A percentile compares a stretch with the other conserved stretches of the same genome.
These are phyloP conservation scores for Vigna trinervia DNA, from an alignment of 306 rosid species.

Conservation along the genomic window DNA sequence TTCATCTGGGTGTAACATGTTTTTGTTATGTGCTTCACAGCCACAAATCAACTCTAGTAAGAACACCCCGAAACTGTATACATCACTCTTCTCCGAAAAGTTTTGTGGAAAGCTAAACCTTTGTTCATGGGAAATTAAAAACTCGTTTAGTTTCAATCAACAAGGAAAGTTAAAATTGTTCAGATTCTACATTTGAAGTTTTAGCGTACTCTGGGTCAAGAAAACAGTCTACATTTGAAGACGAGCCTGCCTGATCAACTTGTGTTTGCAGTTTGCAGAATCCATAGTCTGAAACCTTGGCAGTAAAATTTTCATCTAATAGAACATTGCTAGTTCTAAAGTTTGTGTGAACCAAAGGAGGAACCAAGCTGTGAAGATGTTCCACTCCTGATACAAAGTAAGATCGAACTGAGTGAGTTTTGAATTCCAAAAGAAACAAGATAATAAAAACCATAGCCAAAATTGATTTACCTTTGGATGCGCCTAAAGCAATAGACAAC, in stretches of 20 bases:
- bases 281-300: conserved; percentile 79
- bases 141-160: conserved; percentile 7
- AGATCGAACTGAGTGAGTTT: background rate
- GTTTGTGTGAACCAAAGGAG: conserved; percentile 72
- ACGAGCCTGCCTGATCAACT: conserved; percentile 55
- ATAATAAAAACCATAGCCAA: background rate
- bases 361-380: conserved; percentile 70
- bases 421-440: conserved; percentile 22
- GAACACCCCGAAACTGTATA: conserved; percentile 77
- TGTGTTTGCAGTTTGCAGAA: conserved; percentile 53
- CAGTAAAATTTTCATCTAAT: conserved; percentile 58
- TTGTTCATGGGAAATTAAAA: background rate
- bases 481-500: conserved; percentile 68
- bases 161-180: conserved; percentile 9
- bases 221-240: conserved; percentile 65
- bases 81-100: conserved; percentile 65
- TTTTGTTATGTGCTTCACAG: conserved; percentile 54
- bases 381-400: conserved; percentile 60
- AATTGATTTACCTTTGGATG: conserved; percentile 65
- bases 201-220: conserved; percentile 73
- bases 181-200: background rate
- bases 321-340: conserved; percentile 74
- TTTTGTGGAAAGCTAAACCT: conserved; percentile 62
- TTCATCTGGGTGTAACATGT: conserved; percentile 43
- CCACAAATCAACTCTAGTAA: conserved; percentile 77